Evolutionary conservation across 352 stramenopile species (phyloP), one percentile per base, ranked within the genome.

Genomic region (Phytophthora colocasiae): DNA sequence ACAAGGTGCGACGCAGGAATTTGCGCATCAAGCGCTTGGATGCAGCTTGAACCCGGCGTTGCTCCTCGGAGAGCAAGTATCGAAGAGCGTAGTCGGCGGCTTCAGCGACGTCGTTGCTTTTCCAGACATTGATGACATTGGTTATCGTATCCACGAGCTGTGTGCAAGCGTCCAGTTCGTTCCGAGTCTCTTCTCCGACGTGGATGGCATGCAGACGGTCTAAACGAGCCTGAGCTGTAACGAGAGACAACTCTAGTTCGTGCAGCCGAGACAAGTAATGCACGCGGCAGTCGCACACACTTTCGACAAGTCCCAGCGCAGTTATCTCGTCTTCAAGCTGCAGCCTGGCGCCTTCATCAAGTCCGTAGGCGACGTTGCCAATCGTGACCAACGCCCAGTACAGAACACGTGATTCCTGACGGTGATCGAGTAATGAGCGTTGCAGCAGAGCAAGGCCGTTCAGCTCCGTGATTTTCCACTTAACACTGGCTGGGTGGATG

Each of bases 141-240:
- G 59, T 49, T n/a, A 93, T 47, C 22, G 73, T 85, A n/a, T 53
- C 22, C 4, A 86, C 69, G 12, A 79, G 63, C 26, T 86, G 69
- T 17, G 79, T 73, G 29, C 66, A 74, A 8, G 74, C 74, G 43
- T 91, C 85, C 53, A 93, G 52, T 7, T 84, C 82, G 58, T 93
- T 93, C 38, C 81, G 85, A 59, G 85, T 88, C 58, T 85, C 77
- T 63, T 93, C 79, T 45, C 79, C 75, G 19, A 91, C 83, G 40
- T 83, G 66, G n/a, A 73, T 81, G 6, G 73, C 70, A 12, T 79
- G 63, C 26, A 91, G 52, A 10, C 60, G 62, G n/a, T 71, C 71
- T 29, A 85, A 71, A 14, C 64, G 49, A 26, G 56, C 51, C 29
- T 78, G 58, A 14, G 73, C 69, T 7, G 63, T 61, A 3, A 48